These are phyloP conservation scores for Penicillium brevicompactum DNA, from an alignment of 2,329 filamentous ascomycete genomes.

Conservation along the genomic window DNA sequence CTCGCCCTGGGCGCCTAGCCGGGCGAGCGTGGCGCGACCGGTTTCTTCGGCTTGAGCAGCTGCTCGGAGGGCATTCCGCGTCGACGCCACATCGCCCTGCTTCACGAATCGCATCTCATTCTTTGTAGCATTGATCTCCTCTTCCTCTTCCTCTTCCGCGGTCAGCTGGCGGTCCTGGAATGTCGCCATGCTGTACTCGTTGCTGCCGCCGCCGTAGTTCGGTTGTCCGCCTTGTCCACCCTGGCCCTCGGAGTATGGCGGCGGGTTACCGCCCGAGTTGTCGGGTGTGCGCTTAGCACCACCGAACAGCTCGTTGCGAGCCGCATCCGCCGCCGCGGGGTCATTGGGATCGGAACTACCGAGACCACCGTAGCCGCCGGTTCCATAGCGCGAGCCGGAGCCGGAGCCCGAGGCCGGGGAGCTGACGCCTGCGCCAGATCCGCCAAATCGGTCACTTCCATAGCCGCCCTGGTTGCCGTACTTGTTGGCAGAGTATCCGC, in stretches of 20 bases:
- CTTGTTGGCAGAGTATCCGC: conserved; percentile 43
- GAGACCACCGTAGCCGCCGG: conserved; percentile 59
- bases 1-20: conserved; percentile 77
- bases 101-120: conserved; percentile 75
- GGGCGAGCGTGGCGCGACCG: conserved; percentile 70
- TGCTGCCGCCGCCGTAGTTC: conserved; percentile 37
- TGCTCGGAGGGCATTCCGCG: conserved; percentile 68
- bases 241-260: conserved; percentile 34
- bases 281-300: conserved; percentile 55
- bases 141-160: conserved; percentile 75
- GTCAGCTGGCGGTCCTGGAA: conserved; percentile 77
- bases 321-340: conserved; percentile 53
- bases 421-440: conserved; percentile 29
- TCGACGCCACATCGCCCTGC: conserved; percentile 73
- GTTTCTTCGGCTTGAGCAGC: conserved; percentile 71
- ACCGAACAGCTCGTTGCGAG: conserved; percentile 61
- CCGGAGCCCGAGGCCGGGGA: conserved; percentile 38
- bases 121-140: conserved; percentile 71
- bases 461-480: conserved; percentile 53
- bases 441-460: conserved; percentile 56
- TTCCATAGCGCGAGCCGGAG: conserved; percentile 49
- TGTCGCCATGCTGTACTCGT: conserved; percentile 40
- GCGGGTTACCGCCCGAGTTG: conserved; percentile 38
- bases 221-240: conserved; percentile 12
- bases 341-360: conserved; percentile 54